Evolutionary conservation across 1,284 basidiomycete genomes (phyloP), one percentile per base, ranked within the genome.

Genomic region (Trichosporon sp.): DNA sequence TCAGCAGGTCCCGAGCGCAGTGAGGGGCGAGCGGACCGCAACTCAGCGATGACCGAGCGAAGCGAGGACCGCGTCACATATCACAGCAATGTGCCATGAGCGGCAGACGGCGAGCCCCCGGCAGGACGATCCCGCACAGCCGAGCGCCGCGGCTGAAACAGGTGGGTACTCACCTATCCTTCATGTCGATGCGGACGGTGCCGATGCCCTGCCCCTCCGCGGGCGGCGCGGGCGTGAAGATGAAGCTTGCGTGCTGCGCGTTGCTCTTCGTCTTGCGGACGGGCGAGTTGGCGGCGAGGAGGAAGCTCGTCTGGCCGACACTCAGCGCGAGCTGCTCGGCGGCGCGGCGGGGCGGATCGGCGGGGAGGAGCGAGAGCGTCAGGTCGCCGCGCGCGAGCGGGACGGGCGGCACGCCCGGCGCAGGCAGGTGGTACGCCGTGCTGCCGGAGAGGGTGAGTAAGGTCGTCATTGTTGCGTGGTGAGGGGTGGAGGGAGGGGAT

Each of bases 301-400:
- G 77, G 73, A 82, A 83, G 3, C 77, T 74, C 7, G 76, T 74
- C 15, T 71, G 56, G 9, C 80, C 82, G 60, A 83, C 74, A 25
- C 72, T 73, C 53, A 83, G 70, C 0, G 80, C 79, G 56, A 82
- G 53, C 11, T 75, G 77, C 9, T 76, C 73, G 8, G 72, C 64
- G 0, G 77, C 77, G 63, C 77, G 78, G 7, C 72, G 64, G 6
- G 79, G 80, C 0, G 80, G 77, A 34, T 77, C 73, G 56, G 80
- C 77, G 15, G 82, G 81, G 29, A 83, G 66, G 66, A 79, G 69
- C 35, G 75, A 74, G 66, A 83, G 76, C 21, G 68, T 67, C 27
- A 83, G 75, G 35, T 79, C 77, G 64, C 82, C 82, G 5, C 69
- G 63, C 3, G 81, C 76, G 31, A 83, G 76, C 7, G 77, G 77